Percentiles rank a stretch among this genome's conserved stretches.
phyloP scores from a whole-genome alignment of 257 asterid species.

The Echium plantagineum region DNA sequence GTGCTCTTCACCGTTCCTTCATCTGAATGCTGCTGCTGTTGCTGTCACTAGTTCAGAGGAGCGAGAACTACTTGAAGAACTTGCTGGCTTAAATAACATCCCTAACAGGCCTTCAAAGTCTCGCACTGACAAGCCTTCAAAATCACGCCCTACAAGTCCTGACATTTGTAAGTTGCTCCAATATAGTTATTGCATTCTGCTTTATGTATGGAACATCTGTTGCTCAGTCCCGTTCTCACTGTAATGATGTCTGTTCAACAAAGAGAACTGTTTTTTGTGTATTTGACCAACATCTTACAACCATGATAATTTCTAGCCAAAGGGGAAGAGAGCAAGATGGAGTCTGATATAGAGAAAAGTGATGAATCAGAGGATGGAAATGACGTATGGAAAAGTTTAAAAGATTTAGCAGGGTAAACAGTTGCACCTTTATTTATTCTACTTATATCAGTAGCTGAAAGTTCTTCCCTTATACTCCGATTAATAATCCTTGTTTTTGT shows the following conservation, averaged over 20 bases:
- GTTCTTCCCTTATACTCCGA: not conserved
- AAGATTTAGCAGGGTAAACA: constrained; percentile 77
- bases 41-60: constrained; percentile 48
- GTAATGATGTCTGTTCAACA: not conserved
- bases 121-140: constrained; percentile 51
- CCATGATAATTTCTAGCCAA: constrained; percentile 25
- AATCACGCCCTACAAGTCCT: constrained; percentile 53
- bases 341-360: constrained; percentile 23
- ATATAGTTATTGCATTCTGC: not conserved
- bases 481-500: not conserved
- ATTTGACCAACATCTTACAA: not conserved
- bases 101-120: constrained; percentile 48
- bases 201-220: not conserved
- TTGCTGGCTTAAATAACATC: constrained; percentile 51
- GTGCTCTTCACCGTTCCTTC: not conserved
- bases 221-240: not conserved
- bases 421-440: constrained; percentile 8
- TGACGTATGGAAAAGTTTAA: constrained; percentile 60
- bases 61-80: constrained; percentile 83
- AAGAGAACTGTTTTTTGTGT: not conserved
- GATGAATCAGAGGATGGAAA: constrained; percentile 46
- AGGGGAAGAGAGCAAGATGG: constrained; percentile 29
- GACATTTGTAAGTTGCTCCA: constrained; percentile 41
- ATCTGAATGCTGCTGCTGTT: not conserved
- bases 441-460: not conserved